Base-by-base conservation (phyloP, 2,329 filamentous ascomycete species). In the Esteya vermicola region DNA sequence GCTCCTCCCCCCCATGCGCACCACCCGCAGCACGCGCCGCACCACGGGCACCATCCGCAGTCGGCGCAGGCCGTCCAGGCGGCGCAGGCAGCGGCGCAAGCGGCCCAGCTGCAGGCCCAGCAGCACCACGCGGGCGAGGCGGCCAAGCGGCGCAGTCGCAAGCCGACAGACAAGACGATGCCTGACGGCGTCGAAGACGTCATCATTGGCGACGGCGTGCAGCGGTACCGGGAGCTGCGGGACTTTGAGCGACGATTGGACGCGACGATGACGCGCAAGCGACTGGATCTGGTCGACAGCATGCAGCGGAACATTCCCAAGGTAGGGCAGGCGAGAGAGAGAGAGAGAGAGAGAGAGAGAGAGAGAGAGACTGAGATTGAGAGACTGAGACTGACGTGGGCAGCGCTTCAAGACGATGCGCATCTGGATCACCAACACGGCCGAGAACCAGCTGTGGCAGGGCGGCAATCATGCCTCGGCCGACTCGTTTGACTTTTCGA, bases 381-480 rank as follows among this genome's bases (percentile, higher is more conserved):
- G n/a, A n/a, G n/a, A n/a, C n/a, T n/a, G n/a, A 54, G 41, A 28
- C 7, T 21, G n/a, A 36, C 34, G 4, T 32, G 30, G 13, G 19
- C 41, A 85, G 73, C 75, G 83, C 49, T 81, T 80, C 58, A 83
- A 81, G 54, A 93, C 85, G 3, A 68, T 98, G 59, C 81, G 89
- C 46, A 74, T 98, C 47, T 96, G 86, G 86, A 79, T 98, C 52
- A 88, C 78, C 52, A 98, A 98, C 60, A 94, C 86, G 1, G 85
- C 81, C 26, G 85, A 95, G 58, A 85, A 91, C 54, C 91, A 98
- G 61, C 79, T 82, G 25, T 96, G 91, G 91, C 91, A 98, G 61
- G 71, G 68, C 30, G 74, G 69, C 31, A 65, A 81, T 44, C 78
- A 79, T 45, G 71, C n/a, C n/a, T n/a, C n/a, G n/a, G n/a, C 79